These are phyloP conservation scores for Geoglossum cookeanum DNA, from an alignment of 2,329 filamentous ascomycete species.

Conservation along the genomic window DNA sequence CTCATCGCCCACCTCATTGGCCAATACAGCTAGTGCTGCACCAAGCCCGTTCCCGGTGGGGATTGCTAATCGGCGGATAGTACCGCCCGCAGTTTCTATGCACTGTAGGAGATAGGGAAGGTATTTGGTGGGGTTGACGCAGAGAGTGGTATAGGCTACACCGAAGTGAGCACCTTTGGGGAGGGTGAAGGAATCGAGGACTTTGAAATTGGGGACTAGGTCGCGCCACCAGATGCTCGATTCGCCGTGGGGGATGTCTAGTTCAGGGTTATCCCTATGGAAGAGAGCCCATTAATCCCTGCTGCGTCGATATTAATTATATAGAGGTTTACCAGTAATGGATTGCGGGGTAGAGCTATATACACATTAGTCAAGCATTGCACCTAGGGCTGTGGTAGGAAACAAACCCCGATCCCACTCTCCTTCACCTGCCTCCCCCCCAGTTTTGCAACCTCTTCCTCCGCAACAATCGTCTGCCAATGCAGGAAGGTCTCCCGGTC, in stretches of 20 bases:
- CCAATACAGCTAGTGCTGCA: conserved; percentile 11
- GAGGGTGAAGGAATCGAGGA: conserved; percentile 9
- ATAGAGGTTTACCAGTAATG: conserved; percentile 8
- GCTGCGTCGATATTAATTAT: not conserved
- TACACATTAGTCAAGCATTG: not conserved
- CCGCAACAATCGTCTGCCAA: conserved; percentile 19
- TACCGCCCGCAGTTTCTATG: conserved; percentile 13
- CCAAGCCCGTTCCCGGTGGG: conserved; percentile 15
- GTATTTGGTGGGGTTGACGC: conserved; percentile 21
- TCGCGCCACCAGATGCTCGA: conserved; percentile 21
- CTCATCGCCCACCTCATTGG: conserved; percentile 10
- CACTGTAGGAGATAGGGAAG: conserved; percentile 16
- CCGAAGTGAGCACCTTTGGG: conserved; percentile 12
- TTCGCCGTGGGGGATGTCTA: conserved; percentile 7
- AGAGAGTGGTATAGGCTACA: conserved; percentile 17
- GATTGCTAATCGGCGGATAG: conserved; percentile 15
- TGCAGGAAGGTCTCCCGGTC: conserved; percentile 24
- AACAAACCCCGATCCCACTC: conserved; percentile 10
- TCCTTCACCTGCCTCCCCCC: conserved; percentile 11
- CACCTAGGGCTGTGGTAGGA: not conserved
- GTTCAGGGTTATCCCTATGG: conserved; percentile 3
- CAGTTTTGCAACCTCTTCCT: conserved; percentile 13
- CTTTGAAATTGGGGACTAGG: conserved; percentile 18
- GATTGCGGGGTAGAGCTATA: conserved; percentile 8
- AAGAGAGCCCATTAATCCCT: not conserved